phyloP scores from a whole-genome alignment of 2,329 filamentous ascomycete species.

The Ceratocystis lukuohia region DNA sequence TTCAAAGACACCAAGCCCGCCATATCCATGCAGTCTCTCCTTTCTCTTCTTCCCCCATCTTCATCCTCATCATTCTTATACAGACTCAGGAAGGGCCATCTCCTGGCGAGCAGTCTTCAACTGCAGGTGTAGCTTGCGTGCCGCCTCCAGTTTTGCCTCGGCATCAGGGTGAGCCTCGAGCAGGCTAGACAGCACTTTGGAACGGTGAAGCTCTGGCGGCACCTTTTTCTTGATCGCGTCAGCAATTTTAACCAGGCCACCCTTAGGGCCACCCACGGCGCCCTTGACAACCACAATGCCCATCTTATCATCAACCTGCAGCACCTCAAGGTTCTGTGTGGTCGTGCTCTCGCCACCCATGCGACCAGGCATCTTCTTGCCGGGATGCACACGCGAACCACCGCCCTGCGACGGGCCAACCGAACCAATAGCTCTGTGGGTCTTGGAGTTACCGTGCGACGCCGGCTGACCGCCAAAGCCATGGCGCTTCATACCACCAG shows the following conservation, averaged over 20 bases:
- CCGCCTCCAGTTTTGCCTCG: constrained; percentile 34
- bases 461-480: constrained; percentile 80
- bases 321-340: constrained; percentile 76
- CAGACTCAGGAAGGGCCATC: constrained; percentile 23
- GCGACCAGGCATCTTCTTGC: constrained; percentile 94
- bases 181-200: constrained; percentile 10
- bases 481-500: constrained; percentile 94
- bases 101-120: constrained; percentile 37
- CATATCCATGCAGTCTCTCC: not conserved
- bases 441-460: constrained; percentile 89
- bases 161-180: constrained; percentile 35
- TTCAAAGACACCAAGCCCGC: not conserved
- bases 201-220: constrained; percentile 33
- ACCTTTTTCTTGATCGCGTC: constrained; percentile 77
- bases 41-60: constrained; percentile 23
- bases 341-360: constrained; percentile 89
- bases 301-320: constrained; percentile 76
- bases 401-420: constrained; percentile 79
- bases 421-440: constrained; percentile 84
- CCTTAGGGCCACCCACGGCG: constrained; percentile 75
- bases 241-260: constrained; percentile 69
- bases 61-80: constrained; percentile 23
- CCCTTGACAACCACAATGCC: constrained; percentile 84
- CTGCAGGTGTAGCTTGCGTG: constrained; percentile 38
- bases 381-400: constrained; percentile 82